A percentile compares a stretch with the other conserved stretches of the same genome.
Conservation (phyloP, 2,329 filamentous ascomycete genomes). For the Ophiostoma himal-ulmi region DNA sequence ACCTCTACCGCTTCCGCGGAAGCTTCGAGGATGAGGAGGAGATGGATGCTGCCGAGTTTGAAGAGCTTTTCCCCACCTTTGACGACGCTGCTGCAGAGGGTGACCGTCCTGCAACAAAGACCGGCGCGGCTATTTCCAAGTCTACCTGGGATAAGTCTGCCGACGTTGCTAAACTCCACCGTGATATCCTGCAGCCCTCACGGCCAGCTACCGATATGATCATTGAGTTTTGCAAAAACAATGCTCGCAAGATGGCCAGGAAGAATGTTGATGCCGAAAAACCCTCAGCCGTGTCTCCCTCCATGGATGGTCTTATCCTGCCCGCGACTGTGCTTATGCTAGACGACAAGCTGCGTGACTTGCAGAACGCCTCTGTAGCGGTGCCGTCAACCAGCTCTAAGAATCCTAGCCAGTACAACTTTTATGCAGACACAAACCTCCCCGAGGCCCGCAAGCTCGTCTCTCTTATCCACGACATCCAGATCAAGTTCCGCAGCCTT, state of each 20-base stretch:
- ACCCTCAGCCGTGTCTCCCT: conserved; percentile 24
- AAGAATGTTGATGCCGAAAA: conserved; percentile 23
- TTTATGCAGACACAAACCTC: conserved; percentile 79
- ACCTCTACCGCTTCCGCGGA: conserved; percentile 78
- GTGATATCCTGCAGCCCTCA: conserved; percentile 44
- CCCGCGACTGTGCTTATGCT: conserved; percentile 61
- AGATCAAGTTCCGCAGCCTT: conserved; percentile 66
- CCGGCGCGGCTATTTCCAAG: conserved; percentile 30
- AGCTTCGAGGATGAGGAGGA: conserved; percentile 71
- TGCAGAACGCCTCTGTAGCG: conserved; percentile 17
- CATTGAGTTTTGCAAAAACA: conserved; percentile 39
- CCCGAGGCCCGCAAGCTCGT: conserved; percentile 70
- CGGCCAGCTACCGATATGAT: conserved; percentile 40
- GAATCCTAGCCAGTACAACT: conserved; percentile 59
- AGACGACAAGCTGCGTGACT: conserved; percentile 48
- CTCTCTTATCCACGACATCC: conserved; percentile 60
- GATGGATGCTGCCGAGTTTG: conserved; percentile 66
- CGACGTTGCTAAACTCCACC: conserved; percentile 56
- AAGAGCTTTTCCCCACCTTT: conserved; percentile 72
- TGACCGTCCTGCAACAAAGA: conserved; percentile 41
- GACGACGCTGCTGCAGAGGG: background rate
- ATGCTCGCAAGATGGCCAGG: conserved; percentile 38
- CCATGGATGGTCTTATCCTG: conserved; percentile 52
- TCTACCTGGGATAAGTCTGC: conserved; percentile 52
- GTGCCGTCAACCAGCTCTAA: conserved; percentile 9